Evolutionary conservation across 805 yeast species (phyloP), one percentile per base, ranked within the genome.

Genomic region (Schwanniomyces yamadae): DNA sequence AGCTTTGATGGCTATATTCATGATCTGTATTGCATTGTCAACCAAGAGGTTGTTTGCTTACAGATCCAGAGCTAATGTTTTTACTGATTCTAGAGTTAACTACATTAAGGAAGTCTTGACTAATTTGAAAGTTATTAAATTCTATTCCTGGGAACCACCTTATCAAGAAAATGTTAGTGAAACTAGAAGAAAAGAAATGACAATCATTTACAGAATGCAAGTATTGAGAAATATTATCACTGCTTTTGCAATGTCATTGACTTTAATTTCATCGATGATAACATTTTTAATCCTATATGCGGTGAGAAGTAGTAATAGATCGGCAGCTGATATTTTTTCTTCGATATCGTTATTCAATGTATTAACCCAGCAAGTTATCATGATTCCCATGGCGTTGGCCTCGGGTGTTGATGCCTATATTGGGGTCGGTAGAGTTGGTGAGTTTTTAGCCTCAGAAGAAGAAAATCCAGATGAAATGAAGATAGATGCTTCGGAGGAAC

Each of bases 101-200:
- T 69, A 77, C 32, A 80, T 88, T 57, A 82, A 85, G 46, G 98
- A 90, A 57, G 77, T 88, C 19, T 67, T 90, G 45, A 79, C 75
- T 52, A 79, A 84, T 45, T 76, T 90, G 72, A 86, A 84, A 52
- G 73, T 82, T 55, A 85, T 90, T 57, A 90, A 90, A 63, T 84
- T 75, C 56, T 90, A 89, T 56, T 85, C 95, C 1, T 90, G 96
- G 96, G 97, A 90, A 61, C 70, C 69, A 21, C 89, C 96, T 1
- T 90, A 87, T 55, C 70, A 71, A 36, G 57, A 70, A 7, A 64
- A 72, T 34, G 73, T 90, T 23, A 52, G 76, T 11, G 70, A 66
- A 9, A 67, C 77, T 18, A 75, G 97, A 55, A 49, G 54, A 0
- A 52, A 64, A 14, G 97, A 89, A 60, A 80, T 85, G 74, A 47